Evolutionary conservation across 768 basidiomycete species (phyloP).

Genomic region (Xerocomellus chrysenteron): DNA sequence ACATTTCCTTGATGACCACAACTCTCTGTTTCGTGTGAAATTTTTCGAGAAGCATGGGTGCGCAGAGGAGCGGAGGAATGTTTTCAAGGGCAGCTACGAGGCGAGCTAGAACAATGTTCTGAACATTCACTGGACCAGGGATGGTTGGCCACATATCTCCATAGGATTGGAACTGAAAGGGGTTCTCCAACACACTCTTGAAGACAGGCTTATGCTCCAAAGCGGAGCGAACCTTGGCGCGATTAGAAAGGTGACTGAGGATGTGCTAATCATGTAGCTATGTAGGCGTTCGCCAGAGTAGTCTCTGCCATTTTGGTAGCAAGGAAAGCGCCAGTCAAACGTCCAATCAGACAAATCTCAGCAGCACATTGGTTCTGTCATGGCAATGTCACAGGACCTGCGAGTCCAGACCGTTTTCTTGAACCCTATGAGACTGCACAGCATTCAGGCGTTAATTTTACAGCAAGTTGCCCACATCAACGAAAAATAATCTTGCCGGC

Average conservation of each 20-base stretch:
- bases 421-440: no score
- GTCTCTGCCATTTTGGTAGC: no score
- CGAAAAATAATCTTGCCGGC: not conserved
- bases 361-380: no score
- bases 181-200: conserved; percentile 71
- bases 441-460: no score
- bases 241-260: conserved; percentile 62
- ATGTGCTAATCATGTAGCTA: conserved; percentile 45
- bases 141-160: not conserved
- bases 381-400: no score
- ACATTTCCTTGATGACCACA: conserved; percentile 11
- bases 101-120: conserved; percentile 56
- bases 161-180: conserved; percentile 43
- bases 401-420: no score
- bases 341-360: no score
- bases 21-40: not conserved
- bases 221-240: conserved; percentile 45
- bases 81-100: conserved; percentile 52
- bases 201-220: conserved; percentile 62
- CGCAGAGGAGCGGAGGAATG: conserved; percentile 35
- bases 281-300: not conserved
- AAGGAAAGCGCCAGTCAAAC: no score
- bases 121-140: conserved; percentile 50
- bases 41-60: conserved; percentile 23
- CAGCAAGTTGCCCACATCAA: conserved; percentile 9